Base-by-base conservation (phyloP, 768 basidiomycete genomes). In the Ramaria sp. region DNA sequence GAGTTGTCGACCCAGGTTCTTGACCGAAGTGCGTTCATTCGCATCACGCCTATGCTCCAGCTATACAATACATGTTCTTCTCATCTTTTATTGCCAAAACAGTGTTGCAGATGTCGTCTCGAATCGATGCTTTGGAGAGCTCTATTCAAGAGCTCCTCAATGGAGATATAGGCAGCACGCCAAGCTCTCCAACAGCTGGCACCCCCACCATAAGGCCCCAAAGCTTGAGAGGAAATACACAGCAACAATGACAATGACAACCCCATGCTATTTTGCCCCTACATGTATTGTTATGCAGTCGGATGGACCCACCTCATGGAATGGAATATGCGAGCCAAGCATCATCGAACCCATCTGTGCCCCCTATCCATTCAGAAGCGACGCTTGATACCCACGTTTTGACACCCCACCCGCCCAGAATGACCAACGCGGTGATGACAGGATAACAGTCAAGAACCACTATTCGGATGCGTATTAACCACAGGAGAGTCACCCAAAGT, bases 71-170 rank as follows among this genome's bases (percentile, higher is more conserved):
- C 37, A 52, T 58, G 31, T 19, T 12, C 12, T 45, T 43, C n/a
- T n/a, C 41, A 24, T 54, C 43, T 37, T 45, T 24, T 34, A 33
- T 39, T 38, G 33, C 45, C 20, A 20, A 9, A 22, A 53, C 66
- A 95, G 93, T 96, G 93, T 80, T 73, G 55, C 87, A 91, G 64
- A 96, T 95, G 93, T 94, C 92, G 1, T 78, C 81, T 42, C 80
- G 93, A 43, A 92, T 96, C 24, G 92, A 96, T 64, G 80, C 88
- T n/a, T 75, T 96, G 37, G 93, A 96, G 66, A 82, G 82, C 17
- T 82, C 92, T 10, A 93, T 96, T 54, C 90, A 93, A 62, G 92
- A 95, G 64, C 88, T 95, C 50, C 92, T 96, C 65, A 88, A 84
- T 59, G 83, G 81, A 30, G 88, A 86, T 59, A 68, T 79, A 34